phyloP scores from a whole-genome alignment of 495 filamentous ascomycete species.

The Talaromyces borbonicus region DNA sequence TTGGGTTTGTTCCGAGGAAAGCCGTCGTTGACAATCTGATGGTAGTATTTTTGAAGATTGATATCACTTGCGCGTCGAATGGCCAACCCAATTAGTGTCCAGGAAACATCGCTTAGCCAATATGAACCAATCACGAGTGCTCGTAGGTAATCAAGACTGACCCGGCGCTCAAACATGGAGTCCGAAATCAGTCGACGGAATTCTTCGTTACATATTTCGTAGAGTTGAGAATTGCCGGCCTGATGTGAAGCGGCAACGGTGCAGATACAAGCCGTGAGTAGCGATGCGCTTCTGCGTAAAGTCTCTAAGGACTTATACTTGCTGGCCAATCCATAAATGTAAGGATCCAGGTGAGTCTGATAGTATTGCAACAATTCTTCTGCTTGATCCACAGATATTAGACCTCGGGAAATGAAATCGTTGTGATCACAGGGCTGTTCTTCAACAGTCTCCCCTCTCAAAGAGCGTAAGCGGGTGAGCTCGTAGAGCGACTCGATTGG shows the following conservation, averaged over 20 bases:
- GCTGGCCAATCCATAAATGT: slow-evolving; percentile 31
- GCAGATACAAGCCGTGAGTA: slow-evolving; percentile 31
- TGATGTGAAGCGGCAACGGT: slow-evolving; percentile 35
- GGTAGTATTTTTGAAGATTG: slow-evolving; percentile 25
- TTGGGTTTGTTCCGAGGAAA: too few relatives aligned
- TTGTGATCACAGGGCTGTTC: slow-evolving; percentile 14
- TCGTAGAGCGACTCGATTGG: slow-evolving; percentile 27
- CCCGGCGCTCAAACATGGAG: slow-evolving; percentile 30
- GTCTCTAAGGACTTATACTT: slow-evolving; percentile 21
- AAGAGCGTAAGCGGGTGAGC: slow-evolving; percentile 13
- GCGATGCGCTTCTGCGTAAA: slow-evolving; percentile 21
- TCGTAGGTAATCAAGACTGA: slow-evolving; percentile 30
- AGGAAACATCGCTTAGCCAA: slow-evolving; percentile 34
- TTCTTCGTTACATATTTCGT: slow-evolving; percentile 32
- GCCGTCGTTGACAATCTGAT: slow-evolving; percentile 15
- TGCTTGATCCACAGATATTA: slow-evolving; percentile 23
- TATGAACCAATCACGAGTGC: slow-evolving; percentile 33
- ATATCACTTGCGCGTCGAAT: slow-evolving; percentile 35
- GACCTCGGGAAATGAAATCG: slow-evolving; percentile 30
- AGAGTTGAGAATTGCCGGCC: slow-evolving; percentile 21
- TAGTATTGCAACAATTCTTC: slow-evolving; percentile 28
- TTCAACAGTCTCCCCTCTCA: slow-evolving; percentile 14
- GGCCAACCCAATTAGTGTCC: slow-evolving; percentile 32
- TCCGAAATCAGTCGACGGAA: slow-evolving; percentile 28
- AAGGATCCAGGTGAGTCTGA: slow-evolving; percentile 31